Conservation (phyloP, 2,329 filamentous ascomycete species). For the Bisporella sp. region DNA sequence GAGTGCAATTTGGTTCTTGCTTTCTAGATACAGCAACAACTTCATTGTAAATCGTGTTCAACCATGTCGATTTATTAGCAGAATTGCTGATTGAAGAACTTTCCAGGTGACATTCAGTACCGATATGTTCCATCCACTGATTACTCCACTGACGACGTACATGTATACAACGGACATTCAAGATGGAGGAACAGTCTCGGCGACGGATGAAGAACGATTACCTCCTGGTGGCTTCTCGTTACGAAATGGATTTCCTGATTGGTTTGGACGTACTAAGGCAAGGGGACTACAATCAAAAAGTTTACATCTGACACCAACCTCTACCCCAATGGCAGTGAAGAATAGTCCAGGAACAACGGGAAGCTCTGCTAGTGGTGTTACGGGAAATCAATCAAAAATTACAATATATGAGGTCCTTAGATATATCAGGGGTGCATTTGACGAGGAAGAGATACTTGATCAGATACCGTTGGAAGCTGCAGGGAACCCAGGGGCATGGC, state of each 20-base stretch:
- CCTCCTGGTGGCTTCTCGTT: conserved; percentile 88
- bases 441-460: conserved; percentile 70
- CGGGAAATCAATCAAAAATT: conserved; percentile 7
- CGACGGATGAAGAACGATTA: conserved; percentile 73
- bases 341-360: conserved; percentile 1
- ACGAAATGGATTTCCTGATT: conserved; percentile 81
- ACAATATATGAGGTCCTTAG: conserved; percentile 63
- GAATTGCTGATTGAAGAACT: not conserved
- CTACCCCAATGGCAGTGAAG: conserved; percentile 3
- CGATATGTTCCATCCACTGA: conserved; percentile 90
- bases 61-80: too few relatives aligned
- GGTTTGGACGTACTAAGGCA: conserved; percentile 59
- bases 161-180: conserved; percentile 79
- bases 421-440: conserved; percentile 79
- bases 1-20: not conserved
- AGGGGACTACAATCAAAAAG: conserved; percentile 9
- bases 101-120: conserved; percentile 67
- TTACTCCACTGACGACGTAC: conserved; percentile 90
- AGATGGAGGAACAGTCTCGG: conserved; percentile 70
- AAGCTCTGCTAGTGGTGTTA: conserved; percentile 4
- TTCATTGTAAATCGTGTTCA: too few relatives aligned
- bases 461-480: conserved; percentile 72
- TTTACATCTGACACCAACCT: conserved; percentile 13
- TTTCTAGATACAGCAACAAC: too few relatives aligned
- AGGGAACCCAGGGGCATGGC: conserved; percentile 87